phyloP scores from a whole-genome alignment of 2,329 filamentous ascomycete species.

The Ophiocordyceps camponoti-saundersi region DNA sequence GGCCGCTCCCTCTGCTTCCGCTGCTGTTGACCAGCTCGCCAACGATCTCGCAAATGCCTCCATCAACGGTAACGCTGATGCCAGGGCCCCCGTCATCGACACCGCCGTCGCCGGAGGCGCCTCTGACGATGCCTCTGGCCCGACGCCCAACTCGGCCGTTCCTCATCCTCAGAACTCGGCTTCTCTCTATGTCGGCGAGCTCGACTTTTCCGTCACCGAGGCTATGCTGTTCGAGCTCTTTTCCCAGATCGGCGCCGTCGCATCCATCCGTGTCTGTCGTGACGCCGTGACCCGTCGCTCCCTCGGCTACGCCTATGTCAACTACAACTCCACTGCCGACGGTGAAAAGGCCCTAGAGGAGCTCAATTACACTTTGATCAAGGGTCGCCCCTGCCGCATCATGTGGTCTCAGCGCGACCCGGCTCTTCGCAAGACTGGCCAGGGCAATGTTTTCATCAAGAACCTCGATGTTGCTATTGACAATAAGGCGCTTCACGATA shows the following conservation, averaged over 20 bases:
- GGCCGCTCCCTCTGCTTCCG: constrained; percentile 39
- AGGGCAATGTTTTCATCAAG: constrained; percentile 99
- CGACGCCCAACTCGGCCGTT: constrained; percentile 57
- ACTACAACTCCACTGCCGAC: constrained; percentile 96
- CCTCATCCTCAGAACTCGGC: constrained; percentile 81
- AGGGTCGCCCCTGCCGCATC: constrained; percentile 96
- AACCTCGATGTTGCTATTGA: constrained; percentile 97
- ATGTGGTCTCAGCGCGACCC: constrained; percentile 99
- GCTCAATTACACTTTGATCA: constrained; percentile 98
- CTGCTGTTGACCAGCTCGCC: constrained; percentile 65
- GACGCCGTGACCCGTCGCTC: constrained; percentile 97
- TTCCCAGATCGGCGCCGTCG: constrained; percentile 96
- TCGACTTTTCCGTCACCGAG: constrained; percentile 94
- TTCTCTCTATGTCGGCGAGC: constrained; percentile 96
- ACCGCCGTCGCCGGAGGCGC: constrained; percentile 44
- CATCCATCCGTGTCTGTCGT: constrained; percentile 98
- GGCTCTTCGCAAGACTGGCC: constrained; percentile 94
- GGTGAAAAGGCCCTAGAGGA: constrained; percentile 98
- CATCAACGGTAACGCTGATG: constrained; percentile 51
- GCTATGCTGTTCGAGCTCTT: constrained; percentile 99
- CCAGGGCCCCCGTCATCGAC: constrained; percentile 53
- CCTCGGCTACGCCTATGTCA: constrained; percentile 98
- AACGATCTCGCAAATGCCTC: constrained; percentile 57
- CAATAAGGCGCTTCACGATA: constrained; percentile 99
- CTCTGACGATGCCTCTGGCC: constrained; percentile 41